Conservation (phyloP, 495 filamentous ascomycete species). For the Haplographium delicatum region DNA sequence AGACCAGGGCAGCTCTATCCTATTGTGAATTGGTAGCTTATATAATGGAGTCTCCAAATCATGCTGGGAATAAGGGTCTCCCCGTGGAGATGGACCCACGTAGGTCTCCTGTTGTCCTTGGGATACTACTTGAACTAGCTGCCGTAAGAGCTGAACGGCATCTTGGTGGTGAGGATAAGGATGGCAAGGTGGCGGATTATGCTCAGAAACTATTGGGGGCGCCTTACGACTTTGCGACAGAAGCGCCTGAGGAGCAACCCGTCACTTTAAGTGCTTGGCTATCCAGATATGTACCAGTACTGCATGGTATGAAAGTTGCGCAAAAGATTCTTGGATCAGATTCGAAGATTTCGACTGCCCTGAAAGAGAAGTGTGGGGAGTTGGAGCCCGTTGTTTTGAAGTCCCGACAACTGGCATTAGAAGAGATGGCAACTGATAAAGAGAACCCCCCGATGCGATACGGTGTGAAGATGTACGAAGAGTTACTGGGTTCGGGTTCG, state of each 20-base stretch:
- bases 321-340: slow-evolving; percentile 30
- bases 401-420: not conserved
- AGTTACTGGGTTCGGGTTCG: slow-evolving; percentile 9
- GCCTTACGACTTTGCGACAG: not conserved
- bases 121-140: slow-evolving; percentile 39
- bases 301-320: slow-evolving; percentile 37
- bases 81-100: slow-evolving; percentile 28
- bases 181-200: slow-evolving; percentile 33
- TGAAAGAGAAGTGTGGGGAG: slow-evolving; percentile 11
- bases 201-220: slow-evolving; percentile 28
- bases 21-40: slow-evolving; percentile 44
- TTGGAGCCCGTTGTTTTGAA: not conserved
- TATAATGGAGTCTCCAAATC: slow-evolving; percentile 44
- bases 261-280: slow-evolving; percentile 19
- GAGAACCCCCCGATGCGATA: not conserved
- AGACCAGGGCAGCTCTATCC: slow-evolving; percentile 14
- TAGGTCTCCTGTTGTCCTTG: slow-evolving; percentile 37
- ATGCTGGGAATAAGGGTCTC: slow-evolving; percentile 24
- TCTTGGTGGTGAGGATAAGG: slow-evolving; percentile 28
- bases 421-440: not conserved
- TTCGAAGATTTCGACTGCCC: slow-evolving; percentile 24
- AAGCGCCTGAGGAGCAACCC: not conserved
- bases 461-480: slow-evolving; percentile 6
- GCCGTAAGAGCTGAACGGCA: slow-evolving; percentile 34
- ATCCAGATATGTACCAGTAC: slow-evolving; percentile 26